A percentile compares a stretch with the other conserved stretches of the same genome.
These are phyloP conservation scores for Balansia obtecta DNA, from an alignment of 2,329 filamentous ascomycete genomes.

Conservation along the genomic window DNA sequence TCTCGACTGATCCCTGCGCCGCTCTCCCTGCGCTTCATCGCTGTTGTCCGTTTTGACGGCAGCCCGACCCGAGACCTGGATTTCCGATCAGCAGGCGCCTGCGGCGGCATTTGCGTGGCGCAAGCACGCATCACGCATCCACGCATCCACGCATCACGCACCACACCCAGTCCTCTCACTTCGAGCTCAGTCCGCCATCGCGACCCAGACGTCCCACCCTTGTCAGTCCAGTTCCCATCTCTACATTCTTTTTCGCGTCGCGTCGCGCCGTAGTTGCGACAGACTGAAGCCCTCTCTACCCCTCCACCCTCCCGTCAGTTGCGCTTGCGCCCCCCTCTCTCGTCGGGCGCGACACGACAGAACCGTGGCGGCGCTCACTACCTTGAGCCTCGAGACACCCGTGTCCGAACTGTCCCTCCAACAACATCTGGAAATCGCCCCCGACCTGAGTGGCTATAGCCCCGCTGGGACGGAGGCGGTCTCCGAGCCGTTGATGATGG, in stretches of 20 bases:
- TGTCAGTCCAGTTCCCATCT: background rate
- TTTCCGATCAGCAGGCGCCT: constrained; percentile 6
- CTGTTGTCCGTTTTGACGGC: background rate
- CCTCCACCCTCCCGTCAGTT: background rate
- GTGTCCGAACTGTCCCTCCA: constrained; percentile 43
- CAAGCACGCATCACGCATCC: constrained; percentile 18
- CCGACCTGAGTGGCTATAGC: constrained; percentile 37
- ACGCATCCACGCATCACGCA: too few relatives aligned
- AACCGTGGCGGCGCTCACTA: constrained; percentile 45
- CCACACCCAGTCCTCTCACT: constrained; percentile 9
- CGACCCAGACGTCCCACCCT: background rate
- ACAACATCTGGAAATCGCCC: constrained; percentile 45
- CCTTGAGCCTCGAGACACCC: constrained; percentile 38
- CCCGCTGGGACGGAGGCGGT: constrained; percentile 39
- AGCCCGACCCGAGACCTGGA: constrained; percentile 6
- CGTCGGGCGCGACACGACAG: constrained; percentile 17
- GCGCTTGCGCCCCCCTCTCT: constrained; percentile 7
- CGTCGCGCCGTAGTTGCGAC: constrained; percentile 1
- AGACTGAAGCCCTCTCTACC: background rate
- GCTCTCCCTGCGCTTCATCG: background rate
- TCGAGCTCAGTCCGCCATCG: constrained; percentile 1
- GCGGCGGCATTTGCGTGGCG: constrained; percentile 19
- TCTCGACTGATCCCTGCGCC: background rate
- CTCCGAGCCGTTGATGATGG: constrained; percentile 55
- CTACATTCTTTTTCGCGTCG: background rate